phyloP scores from a whole-genome alignment of 306 rosid species.

The Mimosa pudica region DNA sequence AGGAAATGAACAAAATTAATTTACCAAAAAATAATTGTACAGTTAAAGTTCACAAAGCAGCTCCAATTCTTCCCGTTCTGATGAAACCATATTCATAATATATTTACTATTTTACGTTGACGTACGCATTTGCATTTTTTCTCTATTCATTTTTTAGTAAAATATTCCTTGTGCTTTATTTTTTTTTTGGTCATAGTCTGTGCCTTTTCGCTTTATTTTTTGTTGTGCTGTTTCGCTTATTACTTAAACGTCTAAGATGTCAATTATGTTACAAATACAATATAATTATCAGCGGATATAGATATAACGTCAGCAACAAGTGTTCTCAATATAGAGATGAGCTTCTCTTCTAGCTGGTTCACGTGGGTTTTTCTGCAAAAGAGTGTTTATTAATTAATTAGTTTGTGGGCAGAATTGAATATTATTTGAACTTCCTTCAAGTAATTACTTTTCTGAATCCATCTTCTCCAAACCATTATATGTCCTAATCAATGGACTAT shows the following conservation, averaged over 20 bases:
- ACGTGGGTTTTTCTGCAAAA: constrained; percentile 43
- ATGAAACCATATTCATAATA: not conserved
- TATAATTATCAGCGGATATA: not conserved
- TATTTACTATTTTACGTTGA: not conserved
- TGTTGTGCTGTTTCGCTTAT: not conserved
- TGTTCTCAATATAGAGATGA: not conserved
- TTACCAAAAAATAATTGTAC: no score
- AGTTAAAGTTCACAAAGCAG: no score
- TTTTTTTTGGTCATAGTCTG: not conserved
- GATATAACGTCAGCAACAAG: not conserved
- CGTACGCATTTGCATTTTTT: not conserved
- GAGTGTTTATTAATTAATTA: constrained; percentile 9
- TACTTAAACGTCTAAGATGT: constrained; percentile 10
- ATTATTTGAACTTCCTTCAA: not conserved
- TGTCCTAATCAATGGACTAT: constrained; percentile 18
- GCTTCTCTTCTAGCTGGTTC: constrained; percentile 42
- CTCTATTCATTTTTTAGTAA: not conserved
- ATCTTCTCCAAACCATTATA: not conserved
- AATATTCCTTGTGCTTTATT: not conserved
- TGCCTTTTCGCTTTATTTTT: no score
- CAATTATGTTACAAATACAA: not conserved
- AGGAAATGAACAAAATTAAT: not conserved
- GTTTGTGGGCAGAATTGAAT: not conserved
- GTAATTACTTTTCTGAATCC: not conserved
- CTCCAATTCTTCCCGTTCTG: no score